Evolutionary conservation across 331 rosid genomes (phyloP).

Genomic region (Quercus phellos): DNA sequence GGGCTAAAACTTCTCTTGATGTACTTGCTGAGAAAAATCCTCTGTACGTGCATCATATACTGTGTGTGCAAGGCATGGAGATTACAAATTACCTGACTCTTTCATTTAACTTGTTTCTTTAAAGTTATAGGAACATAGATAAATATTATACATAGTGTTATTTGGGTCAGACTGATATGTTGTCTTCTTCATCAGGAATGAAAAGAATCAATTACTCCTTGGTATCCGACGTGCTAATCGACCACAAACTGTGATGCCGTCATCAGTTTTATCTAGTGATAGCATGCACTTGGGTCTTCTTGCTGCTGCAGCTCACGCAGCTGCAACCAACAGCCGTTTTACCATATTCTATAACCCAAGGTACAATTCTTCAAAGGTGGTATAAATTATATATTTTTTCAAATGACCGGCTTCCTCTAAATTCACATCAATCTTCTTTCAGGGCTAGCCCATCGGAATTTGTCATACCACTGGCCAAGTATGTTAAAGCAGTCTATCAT

Average conservation of each 20-base stretch:
- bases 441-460: conserved; percentile 70
- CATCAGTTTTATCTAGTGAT: conserved; percentile 87
- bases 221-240: conserved; percentile 60
- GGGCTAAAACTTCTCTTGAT: not conserved
- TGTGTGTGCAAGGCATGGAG: not conserved
- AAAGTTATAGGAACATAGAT: not conserved
- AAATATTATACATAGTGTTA: not conserved
- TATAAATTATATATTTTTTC: not conserved
- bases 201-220: conserved; percentile 54
- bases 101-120: not conserved
- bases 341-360: conserved; percentile 62
- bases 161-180: not conserved
- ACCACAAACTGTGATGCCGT: conserved; percentile 62
- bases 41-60: not conserved
- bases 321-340: conserved; percentile 77
- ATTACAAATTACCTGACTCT: not conserved
- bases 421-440: conserved; percentile 7
- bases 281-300: conserved; percentile 99
- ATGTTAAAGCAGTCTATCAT: conserved; percentile 66
- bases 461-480: conserved; percentile 56
- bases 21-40: not conserved
- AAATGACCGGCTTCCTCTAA: not conserved
- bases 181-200: conserved; percentile 45
- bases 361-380: conserved; percentile 22
- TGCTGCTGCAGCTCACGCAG: conserved; percentile 99